Percentiles rank a stretch among this genome's conserved stretches.
phyloP scores from a whole-genome alignment of 768 basidiomycete genomes.

The Pulveroboletus sp. region DNA sequence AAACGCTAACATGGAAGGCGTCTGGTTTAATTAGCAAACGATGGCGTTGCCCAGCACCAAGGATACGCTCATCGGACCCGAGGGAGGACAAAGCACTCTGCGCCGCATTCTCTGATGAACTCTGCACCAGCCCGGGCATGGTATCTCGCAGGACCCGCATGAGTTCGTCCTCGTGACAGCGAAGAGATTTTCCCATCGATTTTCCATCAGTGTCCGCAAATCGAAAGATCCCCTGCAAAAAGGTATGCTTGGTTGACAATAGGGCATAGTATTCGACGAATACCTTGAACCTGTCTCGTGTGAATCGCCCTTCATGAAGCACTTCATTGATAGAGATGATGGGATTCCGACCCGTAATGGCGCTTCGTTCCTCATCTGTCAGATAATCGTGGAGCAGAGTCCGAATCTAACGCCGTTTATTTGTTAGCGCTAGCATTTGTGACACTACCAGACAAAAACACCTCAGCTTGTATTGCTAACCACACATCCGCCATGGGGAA shows the following conservation, averaged over 20 bases:
- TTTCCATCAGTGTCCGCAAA: constrained; percentile 89
- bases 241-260: not conserved
- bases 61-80: constrained; percentile 69
- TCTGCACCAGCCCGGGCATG: constrained; percentile 89
- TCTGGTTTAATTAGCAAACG: constrained; percentile 83
- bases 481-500: constrained; percentile 87
- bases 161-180: constrained; percentile 79
- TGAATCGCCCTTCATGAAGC: constrained; percentile 76
- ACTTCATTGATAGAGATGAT: constrained; percentile 93
- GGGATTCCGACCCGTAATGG: constrained; percentile 76
- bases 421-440: constrained; percentile 4
- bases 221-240: constrained; percentile 73
- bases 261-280: not conserved
- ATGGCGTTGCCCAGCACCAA: constrained; percentile 76
- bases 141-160: constrained; percentile 80
- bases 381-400: constrained; percentile 84
- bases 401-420: constrained; percentile 55
- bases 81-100: constrained; percentile 56
- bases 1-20: constrained; percentile 88
- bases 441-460: constrained; percentile 26
- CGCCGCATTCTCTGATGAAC: constrained; percentile 55
- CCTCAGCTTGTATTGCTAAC: constrained; percentile 87
- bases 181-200: constrained; percentile 60
- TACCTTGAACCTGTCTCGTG: constrained; percentile 79
- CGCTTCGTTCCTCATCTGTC: constrained; percentile 84